Evolutionary conservation across 805 yeast species (phyloP), one percentile per base, ranked within the genome.

Genomic region (Saturnispora halmiae): DNA sequence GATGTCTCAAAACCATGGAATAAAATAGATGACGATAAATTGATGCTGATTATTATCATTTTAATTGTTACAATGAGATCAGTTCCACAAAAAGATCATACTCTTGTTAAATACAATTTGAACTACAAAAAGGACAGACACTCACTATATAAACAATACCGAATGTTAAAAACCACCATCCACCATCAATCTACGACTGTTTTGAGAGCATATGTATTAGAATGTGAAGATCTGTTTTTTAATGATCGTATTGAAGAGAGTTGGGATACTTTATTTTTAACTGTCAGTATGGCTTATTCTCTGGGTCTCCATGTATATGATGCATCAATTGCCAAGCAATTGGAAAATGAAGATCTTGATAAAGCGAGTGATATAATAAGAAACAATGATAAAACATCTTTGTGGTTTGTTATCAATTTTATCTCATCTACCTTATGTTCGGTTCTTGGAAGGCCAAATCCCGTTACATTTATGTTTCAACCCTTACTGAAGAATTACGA

Each of bases 381-480:
- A 37, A 48, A 50, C 13, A 65, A 66, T 38, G 65, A 61, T 16
- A 60, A 70, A 39, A 62, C 69, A 14, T 64, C 72, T 33, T 60
- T 70, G 5, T 73, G 77, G 75, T 68, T 70, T 42, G 72, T 72
- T 2, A 60, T 72, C 40, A 67, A 69, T 46, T 64, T 67, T 44
- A 56, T 69, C 20, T 59, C 68, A n/a, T 70, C 73, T 2, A 71
- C 70, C 27, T 49, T 70, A 15, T 71, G 77, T 49, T 68, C 75
- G 1, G 67, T 71, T 13, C 56, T 72, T 20, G 77, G 77, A 7
- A 58, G 77, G 46, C 77, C 77, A 3, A 72, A 71, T 46, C 78
- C 78, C 1, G 72, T 73, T 8, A 66, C 74, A 1, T 60, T 60
- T 45, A 56, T 54, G 16, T 60, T 58, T 42, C 62, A 58, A 42